These are phyloP conservation scores for Penicillium sclerotiorum DNA, from an alignment of 2,329 filamentous ascomycete species.

Conservation along the genomic window DNA sequence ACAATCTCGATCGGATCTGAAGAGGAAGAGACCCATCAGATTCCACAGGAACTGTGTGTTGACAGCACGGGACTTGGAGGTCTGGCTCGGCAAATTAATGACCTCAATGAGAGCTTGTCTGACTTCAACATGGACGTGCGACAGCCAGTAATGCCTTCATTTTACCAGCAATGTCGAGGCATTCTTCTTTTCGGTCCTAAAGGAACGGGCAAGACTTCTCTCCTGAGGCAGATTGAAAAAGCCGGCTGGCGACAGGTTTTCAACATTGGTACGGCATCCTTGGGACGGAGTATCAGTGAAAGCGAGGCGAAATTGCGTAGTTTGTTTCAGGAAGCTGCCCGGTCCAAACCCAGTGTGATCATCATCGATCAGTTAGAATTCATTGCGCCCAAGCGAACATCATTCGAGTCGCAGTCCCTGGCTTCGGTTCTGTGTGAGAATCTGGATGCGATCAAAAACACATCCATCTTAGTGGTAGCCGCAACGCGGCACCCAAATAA, in stretches of 20 bases:
- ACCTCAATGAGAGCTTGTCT: slow-evolving; percentile 68
- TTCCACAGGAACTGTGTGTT: slow-evolving; percentile 30
- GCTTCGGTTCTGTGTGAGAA: slow-evolving; percentile 44
- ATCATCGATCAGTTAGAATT: slow-evolving; percentile 77
- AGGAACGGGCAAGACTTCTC: slow-evolving; percentile 80
- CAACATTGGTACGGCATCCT: slow-evolving; percentile 40
- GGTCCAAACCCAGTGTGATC: slow-evolving; percentile 73
- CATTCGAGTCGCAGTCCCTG: slow-evolving; percentile 45
- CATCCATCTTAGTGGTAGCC: slow-evolving; percentile 71
- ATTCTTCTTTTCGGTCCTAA: slow-evolving; percentile 78
- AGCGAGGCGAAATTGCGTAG: slow-evolving; percentile 63
- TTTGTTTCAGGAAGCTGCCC: slow-evolving; percentile 68
- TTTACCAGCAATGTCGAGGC: slow-evolving; percentile 53
- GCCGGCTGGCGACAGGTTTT: slow-evolving; percentile 72
- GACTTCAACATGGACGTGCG: slow-evolving; percentile 51
- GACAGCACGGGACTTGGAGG: slow-evolving; percentile 64
- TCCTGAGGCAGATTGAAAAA: slow-evolving; percentile 68
- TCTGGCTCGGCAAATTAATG: slow-evolving; percentile 63
- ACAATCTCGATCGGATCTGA: slow-evolving; percentile 36
- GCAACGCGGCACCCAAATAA: slow-evolving; percentile 73
- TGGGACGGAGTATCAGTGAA: slow-evolving; percentile 42
- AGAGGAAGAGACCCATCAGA: slow-evolving; percentile 17
- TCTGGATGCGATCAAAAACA: slow-evolving; percentile 42
- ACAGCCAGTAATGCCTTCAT: slow-evolving; percentile 42
- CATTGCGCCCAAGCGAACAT: slow-evolving; percentile 63